Evolutionary conservation across 805 yeast species (phyloP).

Genomic region (Candida ascalaphidarum): DNA sequence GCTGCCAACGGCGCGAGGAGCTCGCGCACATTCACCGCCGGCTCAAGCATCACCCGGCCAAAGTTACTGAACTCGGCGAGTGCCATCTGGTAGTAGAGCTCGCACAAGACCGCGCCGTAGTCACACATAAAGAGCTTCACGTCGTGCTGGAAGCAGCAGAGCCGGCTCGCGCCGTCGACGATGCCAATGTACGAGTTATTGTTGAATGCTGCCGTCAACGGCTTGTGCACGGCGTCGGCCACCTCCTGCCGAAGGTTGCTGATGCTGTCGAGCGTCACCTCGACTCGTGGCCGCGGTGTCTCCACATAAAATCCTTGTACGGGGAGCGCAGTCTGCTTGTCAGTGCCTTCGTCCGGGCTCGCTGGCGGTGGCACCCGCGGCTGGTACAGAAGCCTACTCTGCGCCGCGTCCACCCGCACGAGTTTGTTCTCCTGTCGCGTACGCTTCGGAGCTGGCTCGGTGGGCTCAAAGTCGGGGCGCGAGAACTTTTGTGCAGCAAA

Average conservation of each 20-base stretch:
- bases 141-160: slow-evolving; percentile 81
- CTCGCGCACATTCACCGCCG: slow-evolving; percentile 16
- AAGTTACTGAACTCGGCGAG: slow-evolving; percentile 74
- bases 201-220: slow-evolving; percentile 58
- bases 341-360: slow-evolving; percentile 3
- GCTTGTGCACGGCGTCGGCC: slow-evolving; percentile 35
- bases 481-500: slow-evolving; percentile 53
- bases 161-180: slow-evolving; percentile 60
- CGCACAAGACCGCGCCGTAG: slow-evolving; percentile 59
- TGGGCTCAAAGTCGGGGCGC: neutral
- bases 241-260: slow-evolving; percentile 45
- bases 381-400: slow-evolving; percentile 35
- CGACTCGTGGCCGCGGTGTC: slow-evolving; percentile 18
- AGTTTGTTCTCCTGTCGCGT: slow-evolving; percentile 53
- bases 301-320: too few relatives aligned
- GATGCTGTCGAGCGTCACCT: slow-evolving; percentile 52
- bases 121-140: slow-evolving; percentile 72
- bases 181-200: slow-evolving; percentile 74
- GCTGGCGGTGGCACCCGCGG: too few relatives aligned
- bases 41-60: slow-evolving; percentile 37
- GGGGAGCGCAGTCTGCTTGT: too few relatives aligned
- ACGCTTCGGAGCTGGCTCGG: slow-evolving; percentile 12
- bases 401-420: slow-evolving; percentile 66
- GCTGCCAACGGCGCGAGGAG: slow-evolving; percentile 31
- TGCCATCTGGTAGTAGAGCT: slow-evolving; percentile 75